These are phyloP conservation scores for Herpomyces periplanetae DNA, from an alignment of 2,329 filamentous ascomycete species.

Conservation along the genomic window DNA sequence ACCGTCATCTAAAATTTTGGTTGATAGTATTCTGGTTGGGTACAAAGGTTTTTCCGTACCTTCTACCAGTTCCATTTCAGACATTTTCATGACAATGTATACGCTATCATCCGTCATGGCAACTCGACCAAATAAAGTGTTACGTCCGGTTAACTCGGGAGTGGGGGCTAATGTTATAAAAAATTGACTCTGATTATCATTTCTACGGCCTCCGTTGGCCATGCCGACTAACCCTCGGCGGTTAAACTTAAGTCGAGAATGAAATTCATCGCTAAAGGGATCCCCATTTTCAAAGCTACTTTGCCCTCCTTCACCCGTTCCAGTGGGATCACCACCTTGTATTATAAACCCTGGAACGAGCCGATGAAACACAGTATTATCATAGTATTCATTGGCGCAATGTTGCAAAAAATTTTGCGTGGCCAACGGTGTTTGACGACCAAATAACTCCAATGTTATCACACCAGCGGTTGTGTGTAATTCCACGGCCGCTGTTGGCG, in stretches of 20 bases:
- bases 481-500: constrained; percentile 63
- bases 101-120: constrained; percentile 58
- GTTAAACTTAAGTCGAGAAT: constrained; percentile 70
- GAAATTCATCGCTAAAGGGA: constrained; percentile 55
- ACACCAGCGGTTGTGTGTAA: constrained; percentile 67
- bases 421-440: constrained; percentile 61
- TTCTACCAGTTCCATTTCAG: constrained; percentile 40
- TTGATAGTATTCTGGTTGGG: constrained; percentile 30
- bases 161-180: constrained; percentile 65
- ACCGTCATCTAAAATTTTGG: no score
- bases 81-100: constrained; percentile 79
- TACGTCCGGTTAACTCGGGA: constrained; percentile 50
- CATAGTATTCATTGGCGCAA: constrained; percentile 79
- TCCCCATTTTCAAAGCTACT: constrained; percentile 62
- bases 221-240: constrained; percentile 65
- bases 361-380: constrained; percentile 69
- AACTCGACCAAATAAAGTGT: constrained; percentile 69
- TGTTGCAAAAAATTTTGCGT: constrained; percentile 85
- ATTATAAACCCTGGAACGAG: constrained; percentile 66
- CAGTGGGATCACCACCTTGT: constrained; percentile 75
- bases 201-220: constrained; percentile 40
- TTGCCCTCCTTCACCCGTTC: constrained; percentile 61
- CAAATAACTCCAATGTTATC: constrained; percentile 65
- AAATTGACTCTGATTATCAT: constrained; percentile 81
- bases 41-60: constrained; percentile 51